Base-by-base conservation (phyloP, 805 yeast species). In the Kodamaea lidongshanica region DNA sequence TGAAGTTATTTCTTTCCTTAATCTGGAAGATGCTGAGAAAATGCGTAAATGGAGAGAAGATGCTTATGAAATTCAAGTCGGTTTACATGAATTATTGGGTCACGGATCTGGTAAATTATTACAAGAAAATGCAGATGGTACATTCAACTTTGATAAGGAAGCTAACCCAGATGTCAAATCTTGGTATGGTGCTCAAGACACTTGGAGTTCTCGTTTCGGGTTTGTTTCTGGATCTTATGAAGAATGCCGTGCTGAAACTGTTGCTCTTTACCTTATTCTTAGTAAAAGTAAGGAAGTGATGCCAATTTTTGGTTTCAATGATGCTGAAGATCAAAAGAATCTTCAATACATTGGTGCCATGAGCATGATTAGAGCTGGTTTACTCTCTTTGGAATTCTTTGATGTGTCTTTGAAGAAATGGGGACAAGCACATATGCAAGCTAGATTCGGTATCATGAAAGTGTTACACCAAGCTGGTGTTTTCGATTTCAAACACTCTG, bases 351-450 rank as follows among this genome's bases (percentile, higher is more conserved):
- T 81, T 23, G 83, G 88, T 10, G 82, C 77, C 42, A 59, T 85
- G 40, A 77, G 74, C 41, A 86, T 86, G 96, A 81, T 86, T 15
- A 70, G 95, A 44, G 95, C 95, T 5, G 96, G 95, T 35, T 62
- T 86, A 28, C 48, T 81, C 19, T 89, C 83, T 6, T 67, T 86
- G 49, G 94, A 86, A 54, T 83, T 70, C 52, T 86, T 94, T 86
- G 94, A 86, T 54, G 95, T 95, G 22, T 57, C 58, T 25, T 70
- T 84, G 16, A 61, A 65, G 36, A 85, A 84, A 58, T 86, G 95
- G 95, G 95, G 95, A 17, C 96, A 86, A 61, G 78, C 96, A 9
- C 96, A 86, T 54, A 84, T 85, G 86, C 94, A 85, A 61, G 95
- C 95, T 3, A 69, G 96, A 55, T 86, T 71, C 58, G 84, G 92